Base-by-base conservation (phyloP, 805 yeast species). In the Lachancea kluyveri region DNA sequence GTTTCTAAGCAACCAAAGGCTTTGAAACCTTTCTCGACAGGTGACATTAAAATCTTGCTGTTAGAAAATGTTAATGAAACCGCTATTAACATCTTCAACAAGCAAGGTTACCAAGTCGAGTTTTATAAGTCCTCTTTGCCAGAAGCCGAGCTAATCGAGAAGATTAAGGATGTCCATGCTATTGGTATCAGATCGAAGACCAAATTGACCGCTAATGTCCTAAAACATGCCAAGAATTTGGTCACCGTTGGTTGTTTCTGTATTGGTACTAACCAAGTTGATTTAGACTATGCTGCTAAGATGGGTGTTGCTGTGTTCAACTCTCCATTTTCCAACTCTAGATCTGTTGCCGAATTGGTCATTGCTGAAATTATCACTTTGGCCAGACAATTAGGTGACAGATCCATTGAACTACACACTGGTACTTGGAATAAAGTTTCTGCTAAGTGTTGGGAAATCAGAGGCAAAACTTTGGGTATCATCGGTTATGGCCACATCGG, bases 401-500 rank as follows among this genome's bases (percentile, higher is more conserved):
- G 98, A 65, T 85, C 95, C 21, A 80, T 81, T 45, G 98, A 92
- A 69, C 59, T 92, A 69, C 98, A 90, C 69, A 74, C 90, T 34
- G 96, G 96, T 45, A 79, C 90, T 41, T 92, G 98, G 98, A 92
- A 92, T 70, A 92, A 92, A 68, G 96, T 90, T 49, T 70, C 83
- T 52, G 72, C 85, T 46, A 87, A 75, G 62, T 92, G 98, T 68
- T 92, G 97, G 97, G 98, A 92, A 67, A 88, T 92, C 48, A 83
- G 98, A 68, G 98, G 98, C 47, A 92, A 92, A 65, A 90, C 98
- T 29, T 71, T 92, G 50, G 98, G 98, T 41, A 92, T 92, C 53
- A 72, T 92, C 23, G 98, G 98, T 48, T 92, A 92, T 55, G 98
- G 98, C 51, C 98, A 92, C 63, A 92, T 92, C 66, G 98, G 98